phyloP scores from a whole-genome alignment of 495 filamentous ascomycete genomes.

The Lasiosphaeriaceae sp. region DNA sequence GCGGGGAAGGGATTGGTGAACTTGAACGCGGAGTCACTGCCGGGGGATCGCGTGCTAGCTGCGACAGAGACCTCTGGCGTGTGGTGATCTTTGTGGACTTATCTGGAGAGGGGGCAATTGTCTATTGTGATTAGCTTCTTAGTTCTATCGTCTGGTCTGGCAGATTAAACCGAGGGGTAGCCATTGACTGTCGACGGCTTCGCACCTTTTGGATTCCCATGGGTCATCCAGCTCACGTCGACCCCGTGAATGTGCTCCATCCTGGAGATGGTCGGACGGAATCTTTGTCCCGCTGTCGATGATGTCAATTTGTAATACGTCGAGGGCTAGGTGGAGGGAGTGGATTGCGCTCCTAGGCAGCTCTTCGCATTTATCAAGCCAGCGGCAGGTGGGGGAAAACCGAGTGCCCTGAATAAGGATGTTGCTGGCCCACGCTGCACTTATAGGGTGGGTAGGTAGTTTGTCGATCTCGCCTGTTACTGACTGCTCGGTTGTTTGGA shows the following conservation, averaged over 20 bases:
- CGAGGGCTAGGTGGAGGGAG: too few species aligned
- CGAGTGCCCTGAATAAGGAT: too few species aligned
- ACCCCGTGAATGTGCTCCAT: conserved; percentile 65
- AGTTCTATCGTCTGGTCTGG: not conserved
- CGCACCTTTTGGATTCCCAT: conserved; percentile 48
- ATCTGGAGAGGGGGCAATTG: conserved; percentile 11
- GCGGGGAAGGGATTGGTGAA: conserved; percentile 2
- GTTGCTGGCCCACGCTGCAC: too few species aligned
- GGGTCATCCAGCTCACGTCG: conserved; percentile 65
- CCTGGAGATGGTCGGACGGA: conserved; percentile 6
- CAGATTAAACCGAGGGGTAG: not conserved
- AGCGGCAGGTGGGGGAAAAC: too few species aligned
- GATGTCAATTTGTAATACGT: too few species aligned
- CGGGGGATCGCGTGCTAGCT: conserved; percentile 15
- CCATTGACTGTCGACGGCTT: not conserved
- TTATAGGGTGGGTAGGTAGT: too few species aligned
- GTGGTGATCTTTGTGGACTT: conserved; percentile 17
- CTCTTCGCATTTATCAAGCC: too few species aligned
- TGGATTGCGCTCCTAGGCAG: too few species aligned
- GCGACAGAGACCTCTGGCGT: conserved; percentile 20
- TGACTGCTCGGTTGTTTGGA: too few species aligned
- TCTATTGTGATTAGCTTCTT: not conserved
- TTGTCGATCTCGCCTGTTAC: too few species aligned
- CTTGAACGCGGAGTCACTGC: conserved; percentile 5
- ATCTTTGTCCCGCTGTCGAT: too few species aligned